Conservation (phyloP, 805 yeast genomes). For the Saccharomycopsis synnaedendra region DNA sequence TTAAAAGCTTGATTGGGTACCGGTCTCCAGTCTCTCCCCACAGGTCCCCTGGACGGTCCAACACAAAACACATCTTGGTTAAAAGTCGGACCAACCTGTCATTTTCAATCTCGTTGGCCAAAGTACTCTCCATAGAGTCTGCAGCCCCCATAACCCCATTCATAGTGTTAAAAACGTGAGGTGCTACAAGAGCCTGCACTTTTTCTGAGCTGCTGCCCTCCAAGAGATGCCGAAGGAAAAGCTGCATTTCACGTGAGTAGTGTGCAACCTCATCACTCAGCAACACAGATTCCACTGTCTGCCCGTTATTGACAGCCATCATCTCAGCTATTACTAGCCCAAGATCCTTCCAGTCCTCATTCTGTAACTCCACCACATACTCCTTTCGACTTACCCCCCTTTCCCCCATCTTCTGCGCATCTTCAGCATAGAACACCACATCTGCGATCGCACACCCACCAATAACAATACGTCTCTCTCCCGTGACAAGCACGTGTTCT, state of each 20-base stretch:
- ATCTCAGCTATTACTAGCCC: slow-evolving; percentile 53
- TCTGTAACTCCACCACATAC: slow-evolving; percentile 27
- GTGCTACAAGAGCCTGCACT: slow-evolving; percentile 30
- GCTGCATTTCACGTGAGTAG: slow-evolving; percentile 29
- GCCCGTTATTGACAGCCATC: slow-evolving; percentile 11
- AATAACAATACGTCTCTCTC: slow-evolving; percentile 51
- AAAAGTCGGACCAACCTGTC: slow-evolving; percentile 75
- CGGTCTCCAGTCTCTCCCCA: slow-evolving; percentile 73
- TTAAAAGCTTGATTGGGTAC: slow-evolving; percentile 63
- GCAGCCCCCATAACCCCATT: slow-evolving; percentile 39
- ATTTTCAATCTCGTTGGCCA: slow-evolving; percentile 74
- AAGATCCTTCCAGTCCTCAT: slow-evolving; percentile 43
- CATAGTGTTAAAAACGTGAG: slow-evolving; percentile 33
- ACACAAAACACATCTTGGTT: slow-evolving; percentile 67
- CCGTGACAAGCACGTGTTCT: slow-evolving; percentile 63
- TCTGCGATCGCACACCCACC: slow-evolving; percentile 65
- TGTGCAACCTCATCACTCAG: slow-evolving; percentile 2
- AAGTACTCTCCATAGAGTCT: slow-evolving; percentile 49
- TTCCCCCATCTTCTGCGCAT: slow-evolving; percentile 14
- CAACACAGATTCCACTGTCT: background rate
- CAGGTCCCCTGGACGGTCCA: slow-evolving; percentile 56
- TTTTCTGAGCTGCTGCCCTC: slow-evolving; percentile 18
- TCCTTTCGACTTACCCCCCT: slow-evolving; percentile 5
- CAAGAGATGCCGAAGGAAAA: slow-evolving; percentile 29
- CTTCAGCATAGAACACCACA: slow-evolving; percentile 36